Evolutionary conservation across 371 early-diverging fungal genomes (phyloP), one percentile per base, ranked within the genome.

Genomic region (Rhizopus delemar): DNA sequence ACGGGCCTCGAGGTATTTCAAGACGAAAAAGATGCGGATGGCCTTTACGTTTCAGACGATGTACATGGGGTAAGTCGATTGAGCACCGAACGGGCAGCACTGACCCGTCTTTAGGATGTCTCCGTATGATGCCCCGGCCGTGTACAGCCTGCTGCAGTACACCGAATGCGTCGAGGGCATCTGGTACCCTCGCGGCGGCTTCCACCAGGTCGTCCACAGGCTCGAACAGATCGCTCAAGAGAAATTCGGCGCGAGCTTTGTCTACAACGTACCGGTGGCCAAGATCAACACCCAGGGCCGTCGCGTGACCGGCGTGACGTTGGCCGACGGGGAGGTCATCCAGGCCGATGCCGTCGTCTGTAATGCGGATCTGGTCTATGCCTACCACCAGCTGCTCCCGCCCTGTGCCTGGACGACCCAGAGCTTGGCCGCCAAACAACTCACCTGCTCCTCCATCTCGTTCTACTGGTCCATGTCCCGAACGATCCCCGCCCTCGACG

Each of bases 111-210:
- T 0, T 73, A 86, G 87, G 9, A 85, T 85, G 86, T 80, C 80
- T 8, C 87, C 87, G 34, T 87, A 74, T 64, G 86, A 87, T 57
- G 85, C 86, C 9, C 86, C 87, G 3, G 87, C 80, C 9, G 83
- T 84, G 3, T 87, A 86, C 53, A 83, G 75, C 57, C 59, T 87
- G 46, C 60, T 87, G n/a, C 79, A 80, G 45, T 87, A 82, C 59
- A 82, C 87, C 0, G 87, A 87, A 51, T 77, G 82, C 52, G 81
- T 84, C 9, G 86, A 85, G 64, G 85, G 84, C 41, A 82, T 87
- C 43, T 84, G 80, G 81, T 87, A 87, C 64, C 87, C 87, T 12
- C 73, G 71, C 5, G 87, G 87, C 36, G 87, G 87, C 0, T 87
- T 86, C 66, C 75, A 87, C 60, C 70, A 59, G 60, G 82, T 87